Percentiles rank a stretch among this genome's conserved stretches.
Evolutionary conservation across 2,329 filamentous ascomycete species (phyloP).

Genomic region (Exophiala mesophila): DNA sequence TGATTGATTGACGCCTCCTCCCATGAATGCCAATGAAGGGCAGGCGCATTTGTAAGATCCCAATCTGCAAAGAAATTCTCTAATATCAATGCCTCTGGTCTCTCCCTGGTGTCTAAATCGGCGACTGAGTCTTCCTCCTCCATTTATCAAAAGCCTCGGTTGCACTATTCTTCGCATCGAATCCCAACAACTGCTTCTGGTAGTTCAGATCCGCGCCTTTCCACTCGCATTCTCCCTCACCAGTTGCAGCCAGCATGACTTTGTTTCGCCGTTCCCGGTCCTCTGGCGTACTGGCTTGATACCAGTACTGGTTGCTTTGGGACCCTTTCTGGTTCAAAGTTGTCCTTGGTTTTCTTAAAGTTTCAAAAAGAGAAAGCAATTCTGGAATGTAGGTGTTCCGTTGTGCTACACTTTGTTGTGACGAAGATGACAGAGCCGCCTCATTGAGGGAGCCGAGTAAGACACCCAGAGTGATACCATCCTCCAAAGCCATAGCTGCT

Average conservation of each 20-base stretch:
- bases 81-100: too few relatives aligned
- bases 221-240: slow-evolving; percentile 1
- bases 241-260: slow-evolving; percentile 1
- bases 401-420: not conserved
- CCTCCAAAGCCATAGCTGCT: slow-evolving; percentile 30
- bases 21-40: too few relatives aligned
- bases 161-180: too few relatives aligned
- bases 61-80: too few relatives aligned
- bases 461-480: slow-evolving; percentile 40
- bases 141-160: too few relatives aligned
- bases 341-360: slow-evolving; percentile 53
- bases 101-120: too few relatives aligned
- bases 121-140: not conserved
- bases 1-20: too few relatives aligned
- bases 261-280: slow-evolving; percentile 52
- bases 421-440: too few relatives aligned
- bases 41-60: too few relatives aligned
- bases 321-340: slow-evolving; percentile 56
- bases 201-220: slow-evolving; percentile 10
- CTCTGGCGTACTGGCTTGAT: slow-evolving; percentile 55
- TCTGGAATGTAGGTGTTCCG: slow-evolving; percentile 31
- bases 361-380: slow-evolving; percentile 46
- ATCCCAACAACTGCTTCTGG: slow-evolving; percentile 7
- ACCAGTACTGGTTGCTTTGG: slow-evolving; percentile 56
- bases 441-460: slow-evolving; percentile 48